Evolutionary conservation across 176 grass and related monocot genomes (phyloP), one percentile per base, ranked within the genome.

Genomic region (Luzula sylvatica): DNA sequence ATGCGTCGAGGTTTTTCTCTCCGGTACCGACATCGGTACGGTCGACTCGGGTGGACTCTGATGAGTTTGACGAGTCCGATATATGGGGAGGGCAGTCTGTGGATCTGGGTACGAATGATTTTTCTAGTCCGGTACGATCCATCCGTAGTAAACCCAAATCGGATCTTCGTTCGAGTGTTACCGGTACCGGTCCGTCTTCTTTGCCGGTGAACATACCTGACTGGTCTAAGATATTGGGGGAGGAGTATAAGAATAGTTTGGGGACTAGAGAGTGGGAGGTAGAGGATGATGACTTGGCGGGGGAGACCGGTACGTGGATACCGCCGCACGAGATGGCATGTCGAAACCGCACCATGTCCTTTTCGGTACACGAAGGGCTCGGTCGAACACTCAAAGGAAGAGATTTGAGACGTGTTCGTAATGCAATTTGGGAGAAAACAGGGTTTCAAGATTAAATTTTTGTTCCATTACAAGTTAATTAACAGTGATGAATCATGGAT

Each of bases 401-500:
- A 38, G 93, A 99, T 55, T 73, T 99, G 42, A 83, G 86, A 45
- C 86, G 93, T 45, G 77, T 99, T 46, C 86, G 93, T 21, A 92
- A 99, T 76, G 93, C 93, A 61, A 79, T 99, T 70, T 99, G 86
- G 93, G 82, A 86, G 68, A 92, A 92, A 65, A 87, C 74, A 56
- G 93, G 93, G 24, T 99, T 92, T 63, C 68, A 87, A 69, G 93
- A 98, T 67, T 96, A 51, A n/a, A 94, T 23, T 5, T 8, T 22
- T 20, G 4, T 17, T 38, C 35, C 35, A 56, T 4, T 53, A 26
- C n/a, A 53, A 39, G 16, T 40, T 25, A 58, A 58, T 58, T 43
- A 43, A 42, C 26, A 23, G n/a, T n/a, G 11, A 44, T 45, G 40
- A 26, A 9, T 47, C 24, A 44, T 61, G 26, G 60, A 16, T 17